Evolutionary conservation across 2,329 filamentous ascomycete genomes (phyloP), one percentile per base, ranked within the genome.

Genomic region (Diaporthe vexans): DNA sequence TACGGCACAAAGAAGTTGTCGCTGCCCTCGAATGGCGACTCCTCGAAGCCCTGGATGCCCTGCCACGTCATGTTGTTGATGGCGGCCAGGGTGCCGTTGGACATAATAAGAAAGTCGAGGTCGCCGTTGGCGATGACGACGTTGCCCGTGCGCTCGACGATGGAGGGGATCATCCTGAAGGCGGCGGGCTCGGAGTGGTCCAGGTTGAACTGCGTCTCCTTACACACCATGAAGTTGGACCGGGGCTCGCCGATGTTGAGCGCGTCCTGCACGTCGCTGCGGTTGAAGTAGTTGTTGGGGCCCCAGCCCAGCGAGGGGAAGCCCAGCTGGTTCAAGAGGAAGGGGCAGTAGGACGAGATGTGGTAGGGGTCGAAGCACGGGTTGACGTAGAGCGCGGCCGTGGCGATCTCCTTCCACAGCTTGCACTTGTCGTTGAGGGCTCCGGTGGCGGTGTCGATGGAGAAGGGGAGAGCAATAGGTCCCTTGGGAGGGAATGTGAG

Each of bases 51-150:
- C 77, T 92, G 91, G 0, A 83, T 79, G 4, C 91, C 92, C 71
- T 89, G 88, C 90, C 90, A 94, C 0, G 91, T 94, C 91, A 94
- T 92, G 81, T 94, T 94, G 80, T 94, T 92, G 71, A 94, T 90
- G 1, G 88, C 88, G 58, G 92, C 82, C 4, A 93, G 84, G 0
- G 90, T 90, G 11, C 92, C 92, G 76, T 94, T 92, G 76, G 86
- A 83, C 57, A 91, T 85, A 10, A 94, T 84, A 71, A 93, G 85
- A 79, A 87, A 91, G 80, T 94, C 75, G 52, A 73, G 29, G 4
- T 73, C 54, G 19, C 73, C 75, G 46, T 63, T 74, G 13, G 56
- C 73, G 43, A 76, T 48, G 26, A 76, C 46, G 3, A 73, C 73
- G 26, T 75, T 75, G 29, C 71, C 65, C 26, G 71, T 73, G 29